Base-by-base conservation (phyloP, 1,284 basidiomycete species). In the Pseudozyma sp. region DNA sequence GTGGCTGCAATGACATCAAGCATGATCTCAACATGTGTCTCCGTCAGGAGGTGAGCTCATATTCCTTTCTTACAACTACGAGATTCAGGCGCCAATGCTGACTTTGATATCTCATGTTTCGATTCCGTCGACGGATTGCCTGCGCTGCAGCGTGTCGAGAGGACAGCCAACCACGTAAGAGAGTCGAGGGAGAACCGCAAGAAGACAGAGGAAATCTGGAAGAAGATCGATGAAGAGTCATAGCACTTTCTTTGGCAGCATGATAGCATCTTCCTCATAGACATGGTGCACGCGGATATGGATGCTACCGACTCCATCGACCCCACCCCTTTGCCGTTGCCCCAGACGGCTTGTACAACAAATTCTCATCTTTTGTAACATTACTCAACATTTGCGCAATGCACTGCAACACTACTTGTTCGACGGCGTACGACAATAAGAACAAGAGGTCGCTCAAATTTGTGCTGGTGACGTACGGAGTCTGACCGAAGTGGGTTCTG, bases 1-100 rank as follows among this genome's bases (percentile, higher is more conserved):
- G 78, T 16, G 71, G 66, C 34, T 80, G 78, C 52, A 80, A 80
- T 48, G 76, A 61, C 38, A 70, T 80, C 56, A 80, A 80, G 58
- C 54, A 68, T 40, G 76, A 78, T 13, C 72, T 80, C 54, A 80
- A 78, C 52, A 70, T 70, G 57, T 80, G 78, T 55, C 68, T 80
- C 0, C 61, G 78, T 11, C 58, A 59, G 45, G 78, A 80, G 64
- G 78, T 79, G 19, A 70, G 78, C 43, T 25, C 6, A 7, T 44
- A 12, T n/a, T n/a, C 9, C 42, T 12, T 44, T 44, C 42, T 8
- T 14, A 39, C 8, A 8, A 10, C n/a, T 18, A 11, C 42, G n/a
- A 10, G 7, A 44, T 44, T n/a, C 7, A 12, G 8, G 11, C 7
- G 11, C 31, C n/a, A 19, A 21, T 25, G n/a, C 48, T 50, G 31